These are phyloP conservation scores for Porcisia hertigi DNA, from an alignment of 208 protist genomes.

Conservation along the genomic window DNA sequence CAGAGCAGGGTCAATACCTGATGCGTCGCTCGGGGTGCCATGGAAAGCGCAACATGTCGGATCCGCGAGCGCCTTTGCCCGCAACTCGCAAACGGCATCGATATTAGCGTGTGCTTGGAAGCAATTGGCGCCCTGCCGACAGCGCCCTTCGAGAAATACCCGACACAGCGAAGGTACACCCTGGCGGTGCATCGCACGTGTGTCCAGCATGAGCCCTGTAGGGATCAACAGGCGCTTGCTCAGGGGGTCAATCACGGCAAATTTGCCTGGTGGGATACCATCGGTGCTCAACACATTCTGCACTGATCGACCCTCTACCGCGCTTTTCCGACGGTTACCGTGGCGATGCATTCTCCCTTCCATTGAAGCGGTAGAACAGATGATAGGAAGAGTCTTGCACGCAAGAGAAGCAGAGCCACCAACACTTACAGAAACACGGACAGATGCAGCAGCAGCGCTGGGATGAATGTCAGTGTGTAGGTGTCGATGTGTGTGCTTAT, in stretches of 20 bases:
- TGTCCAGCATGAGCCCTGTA: constrained; percentile 58
- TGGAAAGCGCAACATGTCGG: constrained; percentile 76
- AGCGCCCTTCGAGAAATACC: constrained; percentile 77
- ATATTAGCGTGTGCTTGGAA: constrained; percentile 77
- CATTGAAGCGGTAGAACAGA: neutral
- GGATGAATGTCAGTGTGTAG: neutral
- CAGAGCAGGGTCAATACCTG: constrained; percentile 24
- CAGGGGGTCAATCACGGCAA: constrained; percentile 81
- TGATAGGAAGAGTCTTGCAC: neutral
- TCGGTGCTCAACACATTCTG: constrained; percentile 62
- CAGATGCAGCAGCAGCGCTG: neutral
- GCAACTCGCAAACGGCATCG: constrained; percentile 46
- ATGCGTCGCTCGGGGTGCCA: constrained; percentile 40
- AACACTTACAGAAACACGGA: neutral
- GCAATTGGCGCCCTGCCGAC: constrained; percentile 73
- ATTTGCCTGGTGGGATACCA: constrained; percentile 53
- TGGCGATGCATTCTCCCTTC: constrained; percentile 30
- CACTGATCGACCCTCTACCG: constrained; percentile 25
- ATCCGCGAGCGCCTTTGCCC: constrained; percentile 56
- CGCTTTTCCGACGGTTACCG: constrained; percentile 25
- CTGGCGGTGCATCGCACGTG: constrained; percentile 72
- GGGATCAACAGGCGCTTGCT: constrained; percentile 81
- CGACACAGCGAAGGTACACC: constrained; percentile 83
- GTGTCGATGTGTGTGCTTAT: neutral
- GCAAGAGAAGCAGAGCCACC: neutral